Conservation (phyloP, 345 rosid genomes). For the Passiflora organensis region DNA sequence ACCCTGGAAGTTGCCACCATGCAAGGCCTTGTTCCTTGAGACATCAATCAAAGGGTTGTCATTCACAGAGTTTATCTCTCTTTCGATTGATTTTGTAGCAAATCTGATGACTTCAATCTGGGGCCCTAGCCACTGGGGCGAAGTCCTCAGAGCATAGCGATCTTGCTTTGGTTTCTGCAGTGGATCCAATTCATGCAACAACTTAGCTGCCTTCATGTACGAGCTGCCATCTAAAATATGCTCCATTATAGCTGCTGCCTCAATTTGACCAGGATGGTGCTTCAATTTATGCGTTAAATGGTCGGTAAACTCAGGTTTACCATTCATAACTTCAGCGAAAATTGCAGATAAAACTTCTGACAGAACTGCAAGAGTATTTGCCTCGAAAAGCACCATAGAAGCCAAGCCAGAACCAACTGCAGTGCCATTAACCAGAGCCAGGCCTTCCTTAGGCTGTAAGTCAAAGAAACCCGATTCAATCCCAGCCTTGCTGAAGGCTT, state of each 20-base stretch:
- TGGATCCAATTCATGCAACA: conserved; percentile 19
- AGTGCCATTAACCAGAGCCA: conserved; percentile 25
- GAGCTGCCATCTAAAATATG: conserved; percentile 21
- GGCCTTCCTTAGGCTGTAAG: conserved; percentile 28
- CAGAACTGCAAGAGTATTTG: conserved; percentile 18
- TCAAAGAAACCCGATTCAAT: conserved; percentile 20
- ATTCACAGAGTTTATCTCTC: no score
- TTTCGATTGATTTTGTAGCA: no score
- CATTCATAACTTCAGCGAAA: conserved; percentile 25
- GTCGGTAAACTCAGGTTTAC: conserved; percentile 25
- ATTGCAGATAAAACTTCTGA: conserved; percentile 18
- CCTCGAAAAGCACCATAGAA: conserved; percentile 3
- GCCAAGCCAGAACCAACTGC: conserved; percentile 25
- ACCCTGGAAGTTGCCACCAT: conserved; percentile 24
- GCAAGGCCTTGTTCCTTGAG: conserved; percentile 21
- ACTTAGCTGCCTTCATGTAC: conserved; percentile 18
- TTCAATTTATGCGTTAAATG: conserved; percentile 24
- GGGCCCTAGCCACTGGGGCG: no score
- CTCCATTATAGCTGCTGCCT: conserved; percentile 28
- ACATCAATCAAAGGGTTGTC: no score
- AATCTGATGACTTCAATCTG: no score
- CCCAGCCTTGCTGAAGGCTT: conserved; percentile 15
- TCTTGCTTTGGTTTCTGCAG: conserved; percentile 26
- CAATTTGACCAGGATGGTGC: conserved; percentile 28
- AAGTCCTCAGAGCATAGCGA: conserved; percentile 20